Conservation (phyloP, 2,329 filamentous ascomycete genomes). For the Parastagonospora avenae region DNA sequence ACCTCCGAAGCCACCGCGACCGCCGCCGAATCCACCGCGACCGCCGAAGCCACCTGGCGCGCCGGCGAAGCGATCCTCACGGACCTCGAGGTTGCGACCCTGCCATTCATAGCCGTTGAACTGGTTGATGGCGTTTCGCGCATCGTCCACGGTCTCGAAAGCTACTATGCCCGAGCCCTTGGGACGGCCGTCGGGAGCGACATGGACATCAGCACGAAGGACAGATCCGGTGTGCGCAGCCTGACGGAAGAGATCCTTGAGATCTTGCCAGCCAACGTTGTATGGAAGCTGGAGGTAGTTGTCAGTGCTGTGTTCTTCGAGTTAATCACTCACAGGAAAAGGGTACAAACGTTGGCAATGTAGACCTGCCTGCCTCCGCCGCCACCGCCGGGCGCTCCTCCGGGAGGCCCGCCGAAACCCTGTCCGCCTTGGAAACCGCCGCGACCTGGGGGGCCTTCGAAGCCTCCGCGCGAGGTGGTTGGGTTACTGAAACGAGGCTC, state of each 20-base stretch:
- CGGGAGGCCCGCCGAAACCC: slow-evolving; percentile 56
- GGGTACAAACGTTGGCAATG: slow-evolving; percentile 90
- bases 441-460: slow-evolving; percentile 41
- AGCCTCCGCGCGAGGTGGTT: slow-evolving; percentile 58
- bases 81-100: slow-evolving; percentile 88
- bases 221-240: slow-evolving; percentile 64
- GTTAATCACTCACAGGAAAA: slow-evolving; percentile 22
- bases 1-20: slow-evolving; percentile 46
- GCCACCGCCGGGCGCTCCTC: slow-evolving; percentile 60
- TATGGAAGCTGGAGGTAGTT: slow-evolving; percentile 77
- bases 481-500: slow-evolving; percentile 93
- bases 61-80: slow-evolving; percentile 91
- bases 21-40: slow-evolving; percentile 47
- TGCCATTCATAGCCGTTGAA: slow-evolving; percentile 99
- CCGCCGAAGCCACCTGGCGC: slow-evolving; percentile 49
- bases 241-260: slow-evolving; percentile 98
- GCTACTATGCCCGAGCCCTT: slow-evolving; percentile 98
- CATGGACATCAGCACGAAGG: slow-evolving; percentile 92
- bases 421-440: slow-evolving; percentile 50
- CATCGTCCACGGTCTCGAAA: slow-evolving; percentile 93
- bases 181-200: slow-evolving; percentile 86
- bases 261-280: slow-evolving; percentile 97
- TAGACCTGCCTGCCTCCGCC: slow-evolving; percentile 88
- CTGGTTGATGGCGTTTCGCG: slow-evolving; percentile 92
- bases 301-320: slow-evolving; percentile 35